These are phyloP conservation scores for Pyrenophora graminea DNA, from an alignment of 2,329 filamentous ascomycete species.

Conservation along the genomic window DNA sequence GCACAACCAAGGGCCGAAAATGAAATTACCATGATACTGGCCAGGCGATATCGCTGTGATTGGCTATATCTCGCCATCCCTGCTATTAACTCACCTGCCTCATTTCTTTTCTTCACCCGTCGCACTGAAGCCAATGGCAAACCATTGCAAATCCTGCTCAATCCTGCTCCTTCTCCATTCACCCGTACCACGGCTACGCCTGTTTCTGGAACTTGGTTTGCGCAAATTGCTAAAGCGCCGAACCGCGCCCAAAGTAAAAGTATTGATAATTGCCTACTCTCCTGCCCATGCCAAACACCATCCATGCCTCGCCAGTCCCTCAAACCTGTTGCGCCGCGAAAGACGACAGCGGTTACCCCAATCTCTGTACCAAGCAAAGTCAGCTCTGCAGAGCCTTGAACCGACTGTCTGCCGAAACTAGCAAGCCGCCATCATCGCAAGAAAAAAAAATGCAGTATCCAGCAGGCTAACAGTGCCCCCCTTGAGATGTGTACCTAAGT, in stretches of 20 bases:
- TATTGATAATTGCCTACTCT: background rate
- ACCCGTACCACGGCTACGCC: conserved; percentile 4
- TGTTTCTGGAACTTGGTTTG: background rate
- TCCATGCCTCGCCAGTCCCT: background rate
- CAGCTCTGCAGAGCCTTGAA: background rate
- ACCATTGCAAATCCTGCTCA: conserved; percentile 8
- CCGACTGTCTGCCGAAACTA: background rate
- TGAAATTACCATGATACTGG: conserved; percentile 32
- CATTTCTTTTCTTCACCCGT: conserved; percentile 19
- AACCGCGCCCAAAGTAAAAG: background rate
- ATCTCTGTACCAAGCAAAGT: background rate
- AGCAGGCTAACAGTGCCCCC: conserved; percentile 3
- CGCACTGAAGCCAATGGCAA: conserved; percentile 13
- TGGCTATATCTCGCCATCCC: conserved; percentile 21
- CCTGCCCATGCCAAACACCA: background rate
- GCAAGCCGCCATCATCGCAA: background rate
- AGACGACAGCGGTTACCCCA: background rate
- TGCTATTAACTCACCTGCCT: conserved; percentile 14
- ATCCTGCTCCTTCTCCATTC: conserved; percentile 6
- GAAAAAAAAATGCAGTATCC: background rate
- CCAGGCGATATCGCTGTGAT: conserved; percentile 24
- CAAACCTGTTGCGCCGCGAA: no score
- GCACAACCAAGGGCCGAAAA: conserved; percentile 11
- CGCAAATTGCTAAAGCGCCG: background rate
- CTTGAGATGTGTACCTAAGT: background rate